Base-by-base conservation (phyloP, 179 eudicot species). In the Actinidia arguta region DNA sequence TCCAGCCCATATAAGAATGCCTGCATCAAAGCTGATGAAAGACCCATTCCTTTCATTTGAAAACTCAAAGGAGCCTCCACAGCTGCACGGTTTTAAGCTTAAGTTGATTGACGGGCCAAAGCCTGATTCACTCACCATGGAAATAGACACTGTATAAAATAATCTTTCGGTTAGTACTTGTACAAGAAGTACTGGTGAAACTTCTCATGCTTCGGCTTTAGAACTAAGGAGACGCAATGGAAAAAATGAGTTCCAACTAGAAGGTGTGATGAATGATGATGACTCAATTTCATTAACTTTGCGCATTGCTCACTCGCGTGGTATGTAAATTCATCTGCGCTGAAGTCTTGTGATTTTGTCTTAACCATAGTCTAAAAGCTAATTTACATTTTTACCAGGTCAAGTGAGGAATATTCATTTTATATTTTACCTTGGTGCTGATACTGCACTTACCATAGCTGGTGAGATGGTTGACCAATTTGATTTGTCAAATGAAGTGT, bases 401-500 rank as follows among this genome's bases (percentile, higher is more conserved):
- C 80, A 56, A 47, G 78, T 76, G 36, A 86, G 88, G 88, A 83
- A 90, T 66, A 82, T 93, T 16, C 90, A 93, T 82, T 94, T 94
- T 79, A 12, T 13, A 27, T 93, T 93, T 82, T 87, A 86, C 78
- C 87, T 89, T 11, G 71, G 82, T 69, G 76, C 78, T 25, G 97
- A 94, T 79, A 92, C 97, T 16, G 88, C 89, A 55, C 22, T 75
- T 25, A 86, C 93, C 55, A 88, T 95, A 31, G 92, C 92, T 18
- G 59, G 85, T 83, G 98, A 95, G 87, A 95, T 95, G 98, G 92
- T 91, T 69, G 88, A 90, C 66, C 86, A 89, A 83, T 85, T 89
- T 66, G 89, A 86, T 61, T 85, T 93, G 72, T 81, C 84, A 55
- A 85, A 81, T 67, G 90, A 89, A 51, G 94, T 82, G 81, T 86